Conservation (phyloP, 257 asterid genomes). For the Przewalskia tangutica region DNA sequence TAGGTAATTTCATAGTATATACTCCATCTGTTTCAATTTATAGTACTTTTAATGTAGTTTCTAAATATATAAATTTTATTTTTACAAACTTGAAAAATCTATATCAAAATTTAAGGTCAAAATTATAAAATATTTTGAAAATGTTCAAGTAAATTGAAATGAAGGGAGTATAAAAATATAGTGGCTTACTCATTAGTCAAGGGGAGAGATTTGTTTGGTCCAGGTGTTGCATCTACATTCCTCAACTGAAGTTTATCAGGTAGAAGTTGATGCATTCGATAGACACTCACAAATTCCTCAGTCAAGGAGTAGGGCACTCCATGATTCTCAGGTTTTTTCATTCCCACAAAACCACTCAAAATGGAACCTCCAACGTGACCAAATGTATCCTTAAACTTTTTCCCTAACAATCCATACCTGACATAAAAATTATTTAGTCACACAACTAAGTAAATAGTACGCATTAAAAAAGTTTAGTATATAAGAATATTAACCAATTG, state of each 20-base stretch:
- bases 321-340: slow-evolving; percentile 29
- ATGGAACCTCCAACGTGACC: slow-evolving; percentile 33
- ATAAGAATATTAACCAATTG: slow-evolving; percentile 26
- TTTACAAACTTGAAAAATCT: too few relatives aligned
- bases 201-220: slow-evolving; percentile 49
- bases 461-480: not conserved
- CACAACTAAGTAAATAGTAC: not conserved
- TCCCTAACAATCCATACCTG: slow-evolving; percentile 63
- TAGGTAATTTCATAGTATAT: too few relatives aligned
- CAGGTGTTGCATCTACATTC: slow-evolving; percentile 31
- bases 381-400: slow-evolving; percentile 38
- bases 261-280: slow-evolving; percentile 52
- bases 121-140: too few relatives aligned
- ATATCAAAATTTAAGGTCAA: too few relatives aligned
- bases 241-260: slow-evolving; percentile 37
- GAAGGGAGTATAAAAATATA: too few relatives aligned
- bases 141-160: too few relatives aligned
- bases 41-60: too few relatives aligned
- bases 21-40: too few relatives aligned
- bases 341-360: slow-evolving; percentile 47
- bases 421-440: not conserved
- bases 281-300: slow-evolving; percentile 47
- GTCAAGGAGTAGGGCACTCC: slow-evolving; percentile 55
- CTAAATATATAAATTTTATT: too few relatives aligned
- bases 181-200: slow-evolving; percentile 18